Conservation (phyloP, 1,284 basidiomycete species). For the Pascua sp. region DNA sequence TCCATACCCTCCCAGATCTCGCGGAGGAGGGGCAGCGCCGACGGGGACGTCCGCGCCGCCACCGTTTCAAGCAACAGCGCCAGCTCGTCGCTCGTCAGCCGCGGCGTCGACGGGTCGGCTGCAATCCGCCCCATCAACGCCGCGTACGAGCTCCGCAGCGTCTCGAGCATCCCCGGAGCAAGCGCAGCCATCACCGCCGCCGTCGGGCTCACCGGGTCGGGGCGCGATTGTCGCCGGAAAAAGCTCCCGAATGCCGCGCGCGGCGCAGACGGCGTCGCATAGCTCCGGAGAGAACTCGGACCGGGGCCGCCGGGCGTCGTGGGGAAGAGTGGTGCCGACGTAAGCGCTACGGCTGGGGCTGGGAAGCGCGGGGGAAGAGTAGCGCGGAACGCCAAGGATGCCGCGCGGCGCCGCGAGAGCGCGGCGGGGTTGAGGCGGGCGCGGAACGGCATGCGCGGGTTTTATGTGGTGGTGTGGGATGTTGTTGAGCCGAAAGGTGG, state of each 20-base stretch:
- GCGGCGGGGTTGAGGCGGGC: constrained; percentile 4
- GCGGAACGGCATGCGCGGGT: constrained; percentile 6
- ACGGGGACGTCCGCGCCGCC: not conserved
- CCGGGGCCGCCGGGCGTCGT: constrained; percentile 6
- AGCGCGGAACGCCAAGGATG: not conserved
- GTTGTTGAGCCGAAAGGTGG: not conserved
- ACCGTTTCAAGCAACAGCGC: not conserved
- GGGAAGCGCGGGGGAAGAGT: constrained; percentile 8
- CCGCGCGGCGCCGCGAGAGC: constrained; percentile 1
- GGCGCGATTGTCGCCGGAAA: not conserved
- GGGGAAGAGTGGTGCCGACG: too few relatives aligned
- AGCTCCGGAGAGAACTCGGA: constrained; percentile 1
- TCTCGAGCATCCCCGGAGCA: not conserved
- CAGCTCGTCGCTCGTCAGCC: not conserved
- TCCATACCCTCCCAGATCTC: constrained; percentile 17
- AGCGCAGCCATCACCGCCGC: constrained; percentile 8
- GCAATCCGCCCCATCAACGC: not conserved
- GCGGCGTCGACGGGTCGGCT: not conserved
- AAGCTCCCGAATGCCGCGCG: constrained; percentile 3
- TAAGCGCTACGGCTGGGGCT: constrained; percentile 9
- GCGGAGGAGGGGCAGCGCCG: constrained; percentile 11
- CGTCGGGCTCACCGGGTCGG: not conserved
- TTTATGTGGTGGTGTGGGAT: not conserved
- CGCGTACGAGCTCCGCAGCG: not conserved
- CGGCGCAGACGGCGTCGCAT: not conserved